phyloP scores from a whole-genome alignment of 225 moss, liverwort and hornwort species.

The Polytrichum commune region DNA sequence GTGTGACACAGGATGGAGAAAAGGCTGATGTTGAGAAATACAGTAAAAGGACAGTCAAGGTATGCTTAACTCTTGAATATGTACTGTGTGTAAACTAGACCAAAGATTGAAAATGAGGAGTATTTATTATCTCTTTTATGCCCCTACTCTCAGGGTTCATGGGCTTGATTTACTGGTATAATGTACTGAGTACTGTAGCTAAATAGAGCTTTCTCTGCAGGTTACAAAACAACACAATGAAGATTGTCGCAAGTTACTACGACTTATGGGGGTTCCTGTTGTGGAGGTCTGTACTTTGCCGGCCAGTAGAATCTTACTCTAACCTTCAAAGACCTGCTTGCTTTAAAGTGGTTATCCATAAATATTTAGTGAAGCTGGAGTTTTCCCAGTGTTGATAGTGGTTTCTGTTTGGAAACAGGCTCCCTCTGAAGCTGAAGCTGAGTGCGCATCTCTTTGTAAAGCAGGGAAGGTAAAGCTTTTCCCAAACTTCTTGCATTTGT shows the following conservation, averaged over 20 bases:
- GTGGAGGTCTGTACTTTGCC: constrained; percentile 58
- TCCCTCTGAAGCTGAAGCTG: constrained; percentile 97
- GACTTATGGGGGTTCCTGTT: constrained; percentile 96
- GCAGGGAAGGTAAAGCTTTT: constrained; percentile 59
- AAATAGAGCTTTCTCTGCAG: constrained; percentile 11
- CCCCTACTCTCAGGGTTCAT: too few relatives aligned
- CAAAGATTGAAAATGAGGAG: too few relatives aligned
- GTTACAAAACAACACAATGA: constrained; percentile 96
- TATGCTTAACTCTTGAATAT: not conserved
- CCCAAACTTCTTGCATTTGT: not conserved
- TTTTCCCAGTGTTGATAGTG: too few relatives aligned
- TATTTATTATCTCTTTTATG: too few relatives aligned
- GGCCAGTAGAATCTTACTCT: not conserved
- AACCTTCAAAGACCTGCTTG: too few relatives aligned
- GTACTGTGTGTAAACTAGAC: too few relatives aligned
- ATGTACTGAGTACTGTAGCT: too few relatives aligned
- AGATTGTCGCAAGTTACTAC: constrained; percentile 92
- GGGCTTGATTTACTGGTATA: too few relatives aligned
- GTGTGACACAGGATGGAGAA: constrained; percentile 53
- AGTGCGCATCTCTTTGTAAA: constrained; percentile 93
- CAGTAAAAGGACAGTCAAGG: constrained; percentile 97
- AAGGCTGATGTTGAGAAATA: constrained; percentile 87
- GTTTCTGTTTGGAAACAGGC: constrained; percentile 47
- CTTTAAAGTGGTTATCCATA: too few relatives aligned
- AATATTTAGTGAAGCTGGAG: too few relatives aligned